Percentiles rank a stretch among this genome's conserved stretches.
These are phyloP conservation scores for Helicocarpus griseus DNA, from an alignment of 2,329 filamentous ascomycete genomes.

Conservation along the genomic window DNA sequence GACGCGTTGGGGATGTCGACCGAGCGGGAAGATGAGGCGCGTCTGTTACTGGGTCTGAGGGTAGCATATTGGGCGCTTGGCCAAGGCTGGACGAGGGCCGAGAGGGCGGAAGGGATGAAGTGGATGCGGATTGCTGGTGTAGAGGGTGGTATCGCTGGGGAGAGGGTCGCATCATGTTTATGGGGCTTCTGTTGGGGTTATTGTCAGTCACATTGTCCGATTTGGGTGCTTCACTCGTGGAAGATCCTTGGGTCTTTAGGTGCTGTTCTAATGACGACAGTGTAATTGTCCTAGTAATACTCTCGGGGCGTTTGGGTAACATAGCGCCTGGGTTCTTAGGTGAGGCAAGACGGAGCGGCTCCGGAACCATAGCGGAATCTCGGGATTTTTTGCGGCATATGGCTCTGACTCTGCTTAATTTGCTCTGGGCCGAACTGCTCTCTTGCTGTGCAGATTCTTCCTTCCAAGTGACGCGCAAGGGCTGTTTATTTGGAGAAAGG, in stretches of 20 bases:
- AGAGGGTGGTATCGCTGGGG: constrained; percentile 23
- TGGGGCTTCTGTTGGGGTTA: constrained; percentile 16
- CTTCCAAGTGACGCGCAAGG: neutral
- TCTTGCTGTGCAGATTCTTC: neutral
- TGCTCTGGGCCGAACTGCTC: neutral
- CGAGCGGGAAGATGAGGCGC: constrained; percentile 29
- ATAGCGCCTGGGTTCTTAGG: constrained; percentile 10
- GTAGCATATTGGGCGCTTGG: constrained; percentile 32
- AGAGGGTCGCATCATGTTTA: constrained; percentile 19
- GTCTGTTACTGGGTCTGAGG: constrained; percentile 26
- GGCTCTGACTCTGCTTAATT: neutral
- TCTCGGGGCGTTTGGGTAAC: constrained; percentile 12
- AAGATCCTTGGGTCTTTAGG: constrained; percentile 8
- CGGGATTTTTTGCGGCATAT: neutral
- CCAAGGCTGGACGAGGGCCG: constrained; percentile 35
- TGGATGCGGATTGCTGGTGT: constrained; percentile 23
- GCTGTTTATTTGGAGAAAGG: neutral
- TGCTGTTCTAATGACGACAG: constrained; percentile 6
- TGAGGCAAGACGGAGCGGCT: constrained; percentile 12
- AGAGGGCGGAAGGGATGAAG: constrained; percentile 22
- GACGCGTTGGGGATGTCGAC: constrained; percentile 34
- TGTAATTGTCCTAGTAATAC: constrained; percentile 8
- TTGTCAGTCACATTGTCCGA: constrained; percentile 17
- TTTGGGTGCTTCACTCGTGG: constrained; percentile 15
- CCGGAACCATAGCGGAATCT: constrained; percentile 7